A percentile compares a stretch with the other conserved stretches of the same genome.
Conservation (phyloP, 345 rosid genomes). For the Nasturtium officinale region DNA sequence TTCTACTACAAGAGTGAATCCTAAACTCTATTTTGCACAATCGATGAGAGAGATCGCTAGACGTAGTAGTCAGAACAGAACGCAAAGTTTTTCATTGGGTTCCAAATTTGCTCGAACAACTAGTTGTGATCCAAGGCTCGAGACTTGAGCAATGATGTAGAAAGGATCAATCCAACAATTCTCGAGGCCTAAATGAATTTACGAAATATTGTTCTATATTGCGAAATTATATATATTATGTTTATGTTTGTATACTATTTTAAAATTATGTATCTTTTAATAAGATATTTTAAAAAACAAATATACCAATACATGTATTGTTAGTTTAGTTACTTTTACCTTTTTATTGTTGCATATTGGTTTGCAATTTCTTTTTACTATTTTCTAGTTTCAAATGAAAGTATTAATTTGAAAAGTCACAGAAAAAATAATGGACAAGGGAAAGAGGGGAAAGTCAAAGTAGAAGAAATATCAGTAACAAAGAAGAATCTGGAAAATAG, state of each 20-base stretch:
- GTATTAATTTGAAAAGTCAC: no score
- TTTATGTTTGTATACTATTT: background rate
- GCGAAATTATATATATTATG: no score
- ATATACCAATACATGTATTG: background rate
- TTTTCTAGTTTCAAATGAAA: background rate
- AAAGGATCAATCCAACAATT: background rate
- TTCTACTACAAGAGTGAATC: conserved; percentile 31
- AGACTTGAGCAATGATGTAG: background rate
- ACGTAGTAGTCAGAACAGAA: conserved; percentile 10
- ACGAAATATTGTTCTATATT: no score
- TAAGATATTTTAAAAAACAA: no score
- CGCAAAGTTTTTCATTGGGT: background rate
- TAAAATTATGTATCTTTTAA: no score
- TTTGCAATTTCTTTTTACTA: background rate
- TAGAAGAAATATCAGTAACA: no score
- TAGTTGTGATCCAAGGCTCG: conserved; percentile 29
- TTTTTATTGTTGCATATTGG: background rate
- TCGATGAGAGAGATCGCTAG: conserved; percentile 26
- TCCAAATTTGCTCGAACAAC: conserved; percentile 21
- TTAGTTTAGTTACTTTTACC: background rate
- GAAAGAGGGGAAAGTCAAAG: no score
- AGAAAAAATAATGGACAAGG: no score
- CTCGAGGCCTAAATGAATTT: background rate
- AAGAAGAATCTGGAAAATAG: no score
- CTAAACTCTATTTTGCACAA: conserved; percentile 26